phyloP scores from a whole-genome alignment of 2,329 filamentous ascomycete species.

The Calonectria leucothoes region DNA sequence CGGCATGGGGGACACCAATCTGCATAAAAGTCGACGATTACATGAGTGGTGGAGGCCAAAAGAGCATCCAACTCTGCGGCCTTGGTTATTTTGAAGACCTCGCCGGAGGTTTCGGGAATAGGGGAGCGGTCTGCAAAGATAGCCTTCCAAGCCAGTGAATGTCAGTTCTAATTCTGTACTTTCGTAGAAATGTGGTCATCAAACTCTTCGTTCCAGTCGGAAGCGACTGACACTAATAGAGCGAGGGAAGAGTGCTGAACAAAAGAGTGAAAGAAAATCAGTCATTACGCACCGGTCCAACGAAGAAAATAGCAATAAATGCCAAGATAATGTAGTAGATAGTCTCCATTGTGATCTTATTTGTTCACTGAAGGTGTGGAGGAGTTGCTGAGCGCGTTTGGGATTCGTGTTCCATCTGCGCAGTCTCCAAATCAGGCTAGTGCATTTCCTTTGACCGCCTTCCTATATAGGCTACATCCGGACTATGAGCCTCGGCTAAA shows the following conservation, averaged over 20 bases:
- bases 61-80: slow-evolving; percentile 42
- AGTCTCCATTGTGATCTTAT: slow-evolving; percentile 27
- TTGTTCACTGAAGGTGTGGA: neutral
- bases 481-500: neutral
- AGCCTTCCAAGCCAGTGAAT: slow-evolving; percentile 9
- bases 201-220: no score
- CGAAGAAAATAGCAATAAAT: slow-evolving; percentile 29
- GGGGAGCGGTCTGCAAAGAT: slow-evolving; percentile 42
- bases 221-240: neutral
- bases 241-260: neutral
- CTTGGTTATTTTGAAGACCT: slow-evolving; percentile 49
- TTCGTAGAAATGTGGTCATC: no score
- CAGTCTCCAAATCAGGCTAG: neutral
- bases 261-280: neutral
- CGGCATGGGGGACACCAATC: slow-evolving; percentile 95
- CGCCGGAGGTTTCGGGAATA: slow-evolving; percentile 53
- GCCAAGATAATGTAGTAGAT: slow-evolving; percentile 34
- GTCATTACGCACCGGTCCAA: slow-evolving; percentile 24
- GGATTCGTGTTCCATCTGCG: neutral
- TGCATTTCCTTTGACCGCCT: neutral
- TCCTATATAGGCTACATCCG: neutral
- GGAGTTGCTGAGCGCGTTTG: neutral
- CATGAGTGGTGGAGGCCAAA: slow-evolving; percentile 59
- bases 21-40: slow-evolving; percentile 87
- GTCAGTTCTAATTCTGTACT: slow-evolving; percentile 2